A percentile compares a stretch with the other conserved stretches of the same genome.
These are phyloP conservation scores for Claviceps maximensis DNA, from an alignment of 2,329 filamentous ascomycete genomes.

Conservation along the genomic window DNA sequence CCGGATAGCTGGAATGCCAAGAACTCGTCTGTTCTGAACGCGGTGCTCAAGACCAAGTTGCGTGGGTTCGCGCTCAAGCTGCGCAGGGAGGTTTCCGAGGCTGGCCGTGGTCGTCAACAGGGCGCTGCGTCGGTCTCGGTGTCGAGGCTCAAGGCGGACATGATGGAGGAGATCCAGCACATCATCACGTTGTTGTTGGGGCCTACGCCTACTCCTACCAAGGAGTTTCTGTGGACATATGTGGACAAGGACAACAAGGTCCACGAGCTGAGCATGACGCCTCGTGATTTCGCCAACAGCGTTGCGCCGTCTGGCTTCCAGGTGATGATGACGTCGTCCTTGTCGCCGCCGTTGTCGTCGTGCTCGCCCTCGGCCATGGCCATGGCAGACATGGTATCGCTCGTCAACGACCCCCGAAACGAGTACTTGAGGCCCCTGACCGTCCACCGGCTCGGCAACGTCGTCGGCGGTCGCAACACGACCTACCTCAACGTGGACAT, in stretches of 20 bases:
- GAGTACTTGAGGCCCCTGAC: slow-evolving; percentile 58
- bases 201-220: slow-evolving; percentile 55
- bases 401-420: slow-evolving; percentile 79
- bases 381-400: slow-evolving; percentile 59
- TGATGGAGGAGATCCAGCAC: slow-evolving; percentile 67
- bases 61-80: slow-evolving; percentile 71
- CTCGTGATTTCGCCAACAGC: slow-evolving; percentile 57
- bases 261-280: slow-evolving; percentile 49
- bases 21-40: slow-evolving; percentile 57
- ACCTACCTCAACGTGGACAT: slow-evolving; percentile 78
- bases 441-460: slow-evolving; percentile 67
- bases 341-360: neutral
- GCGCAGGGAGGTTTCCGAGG: slow-evolving; percentile 28
- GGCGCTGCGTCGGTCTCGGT: neutral
- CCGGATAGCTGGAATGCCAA: slow-evolving; percentile 71
- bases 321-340: slow-evolving; percentile 17
- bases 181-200: slow-evolving; percentile 76
- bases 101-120: neutral
- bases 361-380: slow-evolving; percentile 29
- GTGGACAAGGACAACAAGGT: slow-evolving; percentile 54
- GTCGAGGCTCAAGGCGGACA: slow-evolving; percentile 43
- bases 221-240: slow-evolving; percentile 70
- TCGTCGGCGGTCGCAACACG: slow-evolving; percentile 61
- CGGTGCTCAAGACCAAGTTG: slow-evolving; percentile 68
- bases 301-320: slow-evolving; percentile 41